Base-by-base conservation (phyloP, 805 yeast genomes). In the Ogataea chonburiensis region DNA sequence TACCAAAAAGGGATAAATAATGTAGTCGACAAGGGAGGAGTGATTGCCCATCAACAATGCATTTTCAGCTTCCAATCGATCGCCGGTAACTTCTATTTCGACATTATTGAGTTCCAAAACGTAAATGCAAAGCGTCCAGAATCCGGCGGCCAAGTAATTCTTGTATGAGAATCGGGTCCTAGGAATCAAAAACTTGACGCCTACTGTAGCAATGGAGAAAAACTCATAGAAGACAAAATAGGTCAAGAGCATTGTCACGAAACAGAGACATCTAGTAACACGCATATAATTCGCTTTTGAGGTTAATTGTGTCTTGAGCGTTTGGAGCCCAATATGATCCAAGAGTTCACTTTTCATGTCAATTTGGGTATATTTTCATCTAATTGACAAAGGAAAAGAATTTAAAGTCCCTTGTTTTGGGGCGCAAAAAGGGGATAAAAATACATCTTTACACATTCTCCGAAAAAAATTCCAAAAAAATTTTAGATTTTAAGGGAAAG, bases 21-120 rank as follows among this genome's bases (percentile, higher is more conserved):
- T 50, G 54, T 79, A 77, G 55, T 87, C 96, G 10, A 77, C 72
- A 7, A 81, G 48, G 0, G 93, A 80, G 33, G 68, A 68, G 55
- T 87, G 96, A 50, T 86, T 87, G 33, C 75, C 60, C 6, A 63
- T 52, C 24, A 63, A 33, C 18, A 63, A 34, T 0, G 67, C 57
- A 30, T 58, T 52, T 34, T 70, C 71, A 19, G 58, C 50, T 38
- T 63, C 64, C 31, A 64, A 42, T 4, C 49, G 34, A 50, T 73
- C 80, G 10, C 78, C 83, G 9, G 61, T 39, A 1, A 74, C 42
- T 14, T 54, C 49, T 11, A 73, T 46, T 11, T 58, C 43, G 12
- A 73, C 68, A 4, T 57, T 47, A 44, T 68, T 70, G 29, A 64
- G 34, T 25, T 61, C 60, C 68, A 60, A 28, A 6, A 56, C 45